Evolutionary conservation across 805 yeast genomes (phyloP).

Genomic region (Wickerhamiella bombiphila): DNA sequence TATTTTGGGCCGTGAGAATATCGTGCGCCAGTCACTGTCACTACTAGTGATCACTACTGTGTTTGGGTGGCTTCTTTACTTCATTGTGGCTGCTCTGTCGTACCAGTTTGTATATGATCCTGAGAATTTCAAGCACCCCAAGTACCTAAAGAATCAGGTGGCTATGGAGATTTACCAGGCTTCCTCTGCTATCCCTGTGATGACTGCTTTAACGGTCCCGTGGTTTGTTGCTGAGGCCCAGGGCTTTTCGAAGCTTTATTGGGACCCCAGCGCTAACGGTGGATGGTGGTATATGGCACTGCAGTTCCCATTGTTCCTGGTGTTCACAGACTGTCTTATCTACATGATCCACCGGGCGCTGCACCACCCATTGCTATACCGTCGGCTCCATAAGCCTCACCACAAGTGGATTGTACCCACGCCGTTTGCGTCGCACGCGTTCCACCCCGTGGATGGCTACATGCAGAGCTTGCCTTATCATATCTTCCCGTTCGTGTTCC

Average conservation of each 20-base stretch:
- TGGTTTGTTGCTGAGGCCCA: constrained; percentile 75
- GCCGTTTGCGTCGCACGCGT: constrained; percentile 95
- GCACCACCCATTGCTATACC: constrained; percentile 87
- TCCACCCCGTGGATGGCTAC: constrained; percentile 97
- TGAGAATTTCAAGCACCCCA: constrained; percentile 85
- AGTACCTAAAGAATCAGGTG: constrained; percentile 89
- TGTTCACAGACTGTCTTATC: constrained; percentile 90
- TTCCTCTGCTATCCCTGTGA: constrained; percentile 64
- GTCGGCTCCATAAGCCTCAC: constrained; percentile 83
- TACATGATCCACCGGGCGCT: constrained; percentile 84
- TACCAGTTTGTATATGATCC: constrained; percentile 72
- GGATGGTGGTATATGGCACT: constrained; percentile 45
- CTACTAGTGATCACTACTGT: constrained; percentile 55
- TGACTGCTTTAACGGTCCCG: constrained; percentile 79
- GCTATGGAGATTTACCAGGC: constrained; percentile 70
- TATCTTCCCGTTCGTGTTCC: constrained; percentile 79
- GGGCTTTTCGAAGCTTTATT: constrained; percentile 71
- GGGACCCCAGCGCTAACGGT: constrained; percentile 47
- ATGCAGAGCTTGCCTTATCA: constrained; percentile 89
- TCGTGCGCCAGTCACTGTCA: constrained; percentile 55
- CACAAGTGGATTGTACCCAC: constrained; percentile 99
- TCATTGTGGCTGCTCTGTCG: constrained; percentile 60
- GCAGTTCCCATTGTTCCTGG: constrained; percentile 65
- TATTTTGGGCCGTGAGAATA: constrained; percentile 52
- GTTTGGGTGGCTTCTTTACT: constrained; percentile 78